Evolutionary conservation across 2,329 filamentous ascomycete genomes (phyloP).

Genomic region (Claviceps sp.): DNA sequence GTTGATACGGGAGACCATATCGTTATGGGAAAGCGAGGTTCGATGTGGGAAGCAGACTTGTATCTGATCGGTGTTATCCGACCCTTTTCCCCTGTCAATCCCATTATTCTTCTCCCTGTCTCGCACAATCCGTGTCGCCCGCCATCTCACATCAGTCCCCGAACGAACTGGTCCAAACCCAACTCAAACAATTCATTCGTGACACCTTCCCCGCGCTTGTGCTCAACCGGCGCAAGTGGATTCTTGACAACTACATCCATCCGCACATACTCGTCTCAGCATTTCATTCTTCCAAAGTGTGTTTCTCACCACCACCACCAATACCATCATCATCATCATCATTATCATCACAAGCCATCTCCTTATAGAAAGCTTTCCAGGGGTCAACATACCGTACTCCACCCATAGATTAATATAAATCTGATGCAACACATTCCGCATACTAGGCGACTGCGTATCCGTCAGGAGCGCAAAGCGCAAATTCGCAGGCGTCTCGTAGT

Average conservation of each 20-base stretch:
- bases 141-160: constrained; percentile 41
- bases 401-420: constrained; percentile 98
- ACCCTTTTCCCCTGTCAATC: no score
- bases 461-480: constrained; percentile 96
- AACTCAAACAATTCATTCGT: constrained; percentile 59
- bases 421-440: constrained; percentile 90
- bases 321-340: no score
- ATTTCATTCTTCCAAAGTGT: not conserved
- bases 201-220: constrained; percentile 55
- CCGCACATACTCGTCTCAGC: not conserved
- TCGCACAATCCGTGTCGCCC: not conserved
- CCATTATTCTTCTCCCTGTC: no score
- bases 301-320: no score
- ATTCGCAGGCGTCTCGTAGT: constrained; percentile 94
- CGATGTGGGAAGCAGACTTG: no score
- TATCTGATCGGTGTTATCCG: no score
- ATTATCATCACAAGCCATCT: no score
- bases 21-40: not conserved
- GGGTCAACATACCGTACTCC: constrained; percentile 58
- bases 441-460: constrained; percentile 75
- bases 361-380: no score
- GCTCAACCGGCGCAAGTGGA: constrained; percentile 53
- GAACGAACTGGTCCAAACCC: constrained; percentile 64
- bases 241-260: constrained; percentile 50
- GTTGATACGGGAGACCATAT: not conserved